phyloP scores from a whole-genome alignment of 495 filamentous ascomycete species.

The Penicillium roqueforti region DNA sequence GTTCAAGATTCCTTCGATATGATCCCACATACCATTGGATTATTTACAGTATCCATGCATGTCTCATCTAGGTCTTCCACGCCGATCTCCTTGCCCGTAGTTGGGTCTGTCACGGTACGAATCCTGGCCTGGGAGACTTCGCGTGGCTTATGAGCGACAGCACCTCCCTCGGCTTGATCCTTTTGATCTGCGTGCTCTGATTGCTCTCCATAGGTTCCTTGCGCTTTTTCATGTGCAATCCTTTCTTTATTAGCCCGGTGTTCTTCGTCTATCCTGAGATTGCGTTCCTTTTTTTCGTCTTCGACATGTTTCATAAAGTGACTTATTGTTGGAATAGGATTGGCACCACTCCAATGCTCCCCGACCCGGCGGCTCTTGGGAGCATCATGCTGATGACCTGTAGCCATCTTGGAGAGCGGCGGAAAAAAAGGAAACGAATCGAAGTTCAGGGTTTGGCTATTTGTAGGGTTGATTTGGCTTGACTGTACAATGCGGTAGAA shows the following conservation, averaged over 20 bases:
- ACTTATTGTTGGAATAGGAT: constrained; percentile 82
- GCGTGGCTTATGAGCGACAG: constrained; percentile 34
- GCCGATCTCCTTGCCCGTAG: constrained; percentile 77
- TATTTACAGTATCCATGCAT: constrained; percentile 65
- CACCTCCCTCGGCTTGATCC: constrained; percentile 38
- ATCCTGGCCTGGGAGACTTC: constrained; percentile 48
- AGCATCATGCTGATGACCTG: constrained; percentile 12
- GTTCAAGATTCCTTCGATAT: background rate
- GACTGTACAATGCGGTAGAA: background rate
- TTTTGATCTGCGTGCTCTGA: constrained; percentile 41
- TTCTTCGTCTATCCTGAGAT: constrained; percentile 60
- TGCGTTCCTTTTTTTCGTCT: constrained; percentile 69
- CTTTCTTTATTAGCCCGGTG: constrained; percentile 32
- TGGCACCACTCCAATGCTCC: constrained; percentile 47
- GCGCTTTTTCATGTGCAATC: constrained; percentile 21
- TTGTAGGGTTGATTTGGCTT: background rate
- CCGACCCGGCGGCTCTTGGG: constrained; percentile 34
- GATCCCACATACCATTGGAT: constrained; percentile 54
- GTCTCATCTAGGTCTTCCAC: constrained; percentile 75
- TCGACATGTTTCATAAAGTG: constrained; percentile 78
- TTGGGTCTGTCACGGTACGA: constrained; percentile 79
- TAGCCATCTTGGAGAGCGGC: constrained; percentile 20
- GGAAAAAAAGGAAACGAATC: background rate
- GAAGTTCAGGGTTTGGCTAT: background rate
- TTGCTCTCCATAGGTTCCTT: constrained; percentile 34